phyloP scores from a whole-genome alignment of 1,284 basidiomycete species.

The Pseudozyma hubeiensis region DNA sequence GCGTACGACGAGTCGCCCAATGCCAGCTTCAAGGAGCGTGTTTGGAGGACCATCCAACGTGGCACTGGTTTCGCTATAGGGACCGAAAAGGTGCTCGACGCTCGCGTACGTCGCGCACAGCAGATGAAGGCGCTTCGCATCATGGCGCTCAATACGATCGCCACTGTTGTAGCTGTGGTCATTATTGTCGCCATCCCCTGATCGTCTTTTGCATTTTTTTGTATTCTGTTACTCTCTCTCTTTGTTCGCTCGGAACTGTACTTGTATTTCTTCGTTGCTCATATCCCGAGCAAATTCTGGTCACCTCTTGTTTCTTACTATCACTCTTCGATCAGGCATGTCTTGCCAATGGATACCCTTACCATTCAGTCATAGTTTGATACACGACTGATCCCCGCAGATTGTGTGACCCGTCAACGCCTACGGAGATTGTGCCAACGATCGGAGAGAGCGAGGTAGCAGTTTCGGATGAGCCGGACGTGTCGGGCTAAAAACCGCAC shows the following conservation, averaged over 20 bases:
- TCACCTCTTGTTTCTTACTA: conserved; percentile 6
- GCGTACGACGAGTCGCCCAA: conserved; percentile 12
- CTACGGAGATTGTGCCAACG: too few relatives aligned
- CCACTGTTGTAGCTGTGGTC: conserved; percentile 31
- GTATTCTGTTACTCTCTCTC: not conserved
- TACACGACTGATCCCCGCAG: too few relatives aligned
- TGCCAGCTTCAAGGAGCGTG: conserved; percentile 8
- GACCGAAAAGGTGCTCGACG: conserved; percentile 50
- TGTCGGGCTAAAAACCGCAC: conserved; percentile 23
- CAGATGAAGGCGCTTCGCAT: conserved; percentile 50
- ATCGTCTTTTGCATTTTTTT: conserved; percentile 2
- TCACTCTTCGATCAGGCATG: not conserved
- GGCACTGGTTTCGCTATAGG: conserved; percentile 52
- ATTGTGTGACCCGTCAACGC: too few relatives aligned
- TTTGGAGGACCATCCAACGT: conserved; percentile 37
- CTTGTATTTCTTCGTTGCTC: conserved; percentile 9
- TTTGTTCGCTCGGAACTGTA: conserved; percentile 7
- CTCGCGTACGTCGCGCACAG: conserved; percentile 43
- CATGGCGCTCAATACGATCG: conserved; percentile 29
- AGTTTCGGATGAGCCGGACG: conserved; percentile 31
- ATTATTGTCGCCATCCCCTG: conserved; percentile 49
- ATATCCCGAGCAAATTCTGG: conserved; percentile 3
- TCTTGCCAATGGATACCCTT: conserved; percentile 19
- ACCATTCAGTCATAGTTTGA: not conserved
- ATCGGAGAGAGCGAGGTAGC: not conserved